Conservation (phyloP, 805 yeast genomes). For the Limtongia smithiae region DNA sequence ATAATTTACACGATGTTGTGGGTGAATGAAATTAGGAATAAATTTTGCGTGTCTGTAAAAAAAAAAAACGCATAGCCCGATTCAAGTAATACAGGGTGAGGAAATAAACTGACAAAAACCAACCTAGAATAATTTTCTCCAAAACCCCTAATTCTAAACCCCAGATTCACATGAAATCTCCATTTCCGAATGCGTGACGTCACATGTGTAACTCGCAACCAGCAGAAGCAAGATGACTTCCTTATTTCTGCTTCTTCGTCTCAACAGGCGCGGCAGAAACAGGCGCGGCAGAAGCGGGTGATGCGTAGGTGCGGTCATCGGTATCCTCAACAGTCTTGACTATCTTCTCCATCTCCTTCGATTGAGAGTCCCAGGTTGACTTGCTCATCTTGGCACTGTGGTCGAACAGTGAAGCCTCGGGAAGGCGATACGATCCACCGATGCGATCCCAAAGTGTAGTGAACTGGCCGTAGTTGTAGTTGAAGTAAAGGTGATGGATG, state of each 20-base stretch:
- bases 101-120: too few relatives aligned
- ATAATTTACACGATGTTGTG: too few relatives aligned
- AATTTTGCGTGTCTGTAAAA: too few relatives aligned
- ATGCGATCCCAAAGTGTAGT: constrained; percentile 97
- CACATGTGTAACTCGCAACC: too few relatives aligned
- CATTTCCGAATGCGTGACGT: too few relatives aligned
- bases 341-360: constrained; percentile 70
- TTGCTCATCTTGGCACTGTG: constrained; percentile 54
- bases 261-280: background rate
- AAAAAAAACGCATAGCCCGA: too few relatives aligned
- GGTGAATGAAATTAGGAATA: too few relatives aligned
- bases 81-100: too few relatives aligned
- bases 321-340: constrained; percentile 78
- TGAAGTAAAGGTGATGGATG: constrained; percentile 92
- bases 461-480: constrained; percentile 97
- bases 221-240: background rate
- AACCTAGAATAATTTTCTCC: too few relatives aligned
- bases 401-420: constrained; percentile 82
- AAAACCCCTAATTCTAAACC: too few relatives aligned
- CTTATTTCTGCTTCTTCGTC: constrained; percentile 1
- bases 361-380: constrained; percentile 67
- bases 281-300: too few relatives aligned
- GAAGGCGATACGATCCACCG: constrained; percentile 89
- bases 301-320: constrained; percentile 26
- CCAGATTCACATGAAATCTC: too few relatives aligned